Conservation (phyloP, 805 yeast species). For the Wickerhamomyces strasburgensis region DNA sequence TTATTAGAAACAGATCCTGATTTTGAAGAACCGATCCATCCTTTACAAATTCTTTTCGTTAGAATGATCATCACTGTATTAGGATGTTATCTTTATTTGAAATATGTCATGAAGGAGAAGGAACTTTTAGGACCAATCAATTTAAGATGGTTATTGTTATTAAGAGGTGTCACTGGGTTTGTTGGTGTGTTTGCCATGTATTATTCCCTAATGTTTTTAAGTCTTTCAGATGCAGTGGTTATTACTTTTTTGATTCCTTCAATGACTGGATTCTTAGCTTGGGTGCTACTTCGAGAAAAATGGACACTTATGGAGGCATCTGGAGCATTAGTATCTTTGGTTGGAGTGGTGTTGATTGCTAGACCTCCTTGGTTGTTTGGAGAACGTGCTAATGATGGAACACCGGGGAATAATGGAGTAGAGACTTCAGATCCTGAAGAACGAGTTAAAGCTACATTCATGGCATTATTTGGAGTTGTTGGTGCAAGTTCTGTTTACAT, state of each 20-base stretch:
- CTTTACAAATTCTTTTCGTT: slow-evolving; percentile 70
- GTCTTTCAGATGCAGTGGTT: slow-evolving; percentile 76
- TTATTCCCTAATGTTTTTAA: slow-evolving; percentile 65
- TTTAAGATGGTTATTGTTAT: slow-evolving; percentile 45
- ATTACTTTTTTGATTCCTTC: slow-evolving; percentile 77
- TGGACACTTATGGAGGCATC: slow-evolving; percentile 62
- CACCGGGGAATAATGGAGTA: slow-evolving; percentile 29
- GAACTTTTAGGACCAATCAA: slow-evolving; percentile 69
- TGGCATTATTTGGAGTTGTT: slow-evolving; percentile 61
- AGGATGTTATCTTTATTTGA: slow-evolving; percentile 55
- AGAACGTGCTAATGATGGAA: slow-evolving; percentile 20
- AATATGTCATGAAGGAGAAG: slow-evolving; percentile 43
- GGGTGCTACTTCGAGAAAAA: slow-evolving; percentile 57
- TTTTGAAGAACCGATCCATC: slow-evolving; percentile 59
- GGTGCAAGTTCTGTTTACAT: slow-evolving; percentile 71
- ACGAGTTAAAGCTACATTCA: slow-evolving; percentile 55
- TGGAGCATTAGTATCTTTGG: slow-evolving; percentile 62
- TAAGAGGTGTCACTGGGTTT: slow-evolving; percentile 72
- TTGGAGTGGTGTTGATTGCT: slow-evolving; percentile 78
- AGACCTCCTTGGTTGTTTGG: slow-evolving; percentile 74
- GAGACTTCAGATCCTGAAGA: slow-evolving; percentile 51
- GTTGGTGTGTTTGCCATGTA: slow-evolving; percentile 78
- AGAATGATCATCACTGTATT: slow-evolving; percentile 71
- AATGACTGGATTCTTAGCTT: slow-evolving; percentile 70
- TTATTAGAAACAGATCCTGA: slow-evolving; percentile 63